These are phyloP conservation scores for Liriodendron chinense DNA, from an alignment of 164 flowering plant genomes.

Conservation along the genomic window DNA sequence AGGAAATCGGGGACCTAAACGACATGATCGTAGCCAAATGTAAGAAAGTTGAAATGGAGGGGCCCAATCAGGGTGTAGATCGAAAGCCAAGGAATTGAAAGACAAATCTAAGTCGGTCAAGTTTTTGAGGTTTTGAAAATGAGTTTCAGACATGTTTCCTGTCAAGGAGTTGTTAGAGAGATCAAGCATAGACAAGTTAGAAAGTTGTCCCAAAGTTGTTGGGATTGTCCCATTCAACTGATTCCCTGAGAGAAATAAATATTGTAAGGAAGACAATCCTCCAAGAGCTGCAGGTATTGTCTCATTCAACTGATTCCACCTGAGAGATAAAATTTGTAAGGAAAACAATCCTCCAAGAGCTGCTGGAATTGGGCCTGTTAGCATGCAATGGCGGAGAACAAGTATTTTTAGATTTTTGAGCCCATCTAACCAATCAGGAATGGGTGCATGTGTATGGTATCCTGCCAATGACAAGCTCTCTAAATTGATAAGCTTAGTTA, in stretches of 20 bases:
- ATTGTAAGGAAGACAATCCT: no score
- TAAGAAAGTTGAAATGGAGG: not conserved
- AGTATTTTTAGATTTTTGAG: not conserved
- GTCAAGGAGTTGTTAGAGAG: not conserved
- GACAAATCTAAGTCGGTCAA: not conserved
- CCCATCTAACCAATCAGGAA: not conserved
- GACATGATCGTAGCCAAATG: not conserved
- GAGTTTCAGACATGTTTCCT: not conserved
- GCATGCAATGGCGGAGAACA: not conserved
- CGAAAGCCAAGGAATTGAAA: slow-evolving; percentile 11
- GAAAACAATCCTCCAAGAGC: not conserved
- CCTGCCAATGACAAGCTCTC: not conserved
- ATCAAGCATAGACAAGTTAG: not conserved
- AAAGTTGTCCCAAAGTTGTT: not conserved
- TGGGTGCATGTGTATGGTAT: not conserved
- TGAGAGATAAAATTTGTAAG: not conserved
- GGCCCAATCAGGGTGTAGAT: slow-evolving; percentile 15
- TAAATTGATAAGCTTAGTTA: not conserved
- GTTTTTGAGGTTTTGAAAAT: not conserved
- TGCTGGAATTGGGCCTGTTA: not conserved
- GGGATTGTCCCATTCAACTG: not conserved
- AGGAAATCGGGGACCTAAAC: not conserved
- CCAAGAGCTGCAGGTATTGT: no score
- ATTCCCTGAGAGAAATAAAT: no score
- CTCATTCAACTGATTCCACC: not conserved